Evolutionary conservation across 495 filamentous ascomycete species (phyloP), one percentile per base, ranked within the genome.

Genomic region (Sordaria brevicollis): DNA sequence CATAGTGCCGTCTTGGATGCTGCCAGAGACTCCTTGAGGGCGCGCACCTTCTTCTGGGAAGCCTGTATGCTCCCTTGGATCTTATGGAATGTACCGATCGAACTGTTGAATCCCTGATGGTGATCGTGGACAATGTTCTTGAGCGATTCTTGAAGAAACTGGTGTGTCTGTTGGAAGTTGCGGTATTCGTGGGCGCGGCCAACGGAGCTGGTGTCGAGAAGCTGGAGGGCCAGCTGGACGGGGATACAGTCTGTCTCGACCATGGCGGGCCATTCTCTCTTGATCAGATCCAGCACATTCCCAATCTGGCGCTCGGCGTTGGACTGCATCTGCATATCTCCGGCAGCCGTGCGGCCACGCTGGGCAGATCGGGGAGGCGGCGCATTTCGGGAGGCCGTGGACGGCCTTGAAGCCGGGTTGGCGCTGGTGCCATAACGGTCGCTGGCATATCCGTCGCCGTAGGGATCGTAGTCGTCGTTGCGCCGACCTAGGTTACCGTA

Each of bases 41-140:
- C 83, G 72, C 94, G 88, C 29, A 98, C 91, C 68, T 94, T 90
- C 69, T 86, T 85, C 79, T 99, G 96, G 13, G 93, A 96, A 36
- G 88, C 83, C 71, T 93, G 91, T 73, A 99, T 96, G 80, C 92
- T 97, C 6, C 90, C 86, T 77, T 98, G 95, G 69, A 99, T 98
- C 81, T 94, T 97, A 81, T 99, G 96, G 75, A 97, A 99, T 17
- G 94, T 97, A 77, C 95, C 96, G 69, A 99, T 98, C 43, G 93
- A 97, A 80, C 93, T 97, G 78, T 97, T 99, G 85, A 99, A 99
- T 35, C 93, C 95, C 79, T 99, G 95, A 74, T 98, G 94, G 76
- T 99, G 94, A 81, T 98, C 94, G 79, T 99, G 97, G 66, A 99
- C 95, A 76, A 99, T 97, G 65, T 90, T 88, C 79, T 96, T 97